Percentiles rank a stretch among this genome's conserved stretches.
These are phyloP conservation scores for Malassezia globosa DNA, from an alignment of 1,284 basidiomycete species.

Conservation along the genomic window DNA sequence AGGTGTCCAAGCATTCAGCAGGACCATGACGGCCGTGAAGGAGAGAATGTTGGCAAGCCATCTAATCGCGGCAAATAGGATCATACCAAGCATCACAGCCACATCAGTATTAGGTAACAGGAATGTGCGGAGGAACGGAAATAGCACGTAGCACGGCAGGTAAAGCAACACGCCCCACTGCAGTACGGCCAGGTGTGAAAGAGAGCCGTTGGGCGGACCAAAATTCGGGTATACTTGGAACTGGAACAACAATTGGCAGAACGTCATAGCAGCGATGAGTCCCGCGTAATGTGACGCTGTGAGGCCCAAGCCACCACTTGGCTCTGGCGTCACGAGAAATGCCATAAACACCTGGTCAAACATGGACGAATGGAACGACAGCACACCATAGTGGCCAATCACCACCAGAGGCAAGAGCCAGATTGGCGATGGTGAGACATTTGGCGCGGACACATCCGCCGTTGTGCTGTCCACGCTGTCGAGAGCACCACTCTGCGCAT, in stretches of 20 bases:
- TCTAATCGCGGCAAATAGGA: constrained; percentile 45
- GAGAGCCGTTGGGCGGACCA: constrained; percentile 27
- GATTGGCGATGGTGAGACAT: constrained; percentile 17
- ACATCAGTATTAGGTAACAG: constrained; percentile 44
- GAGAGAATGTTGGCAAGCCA: constrained; percentile 48
- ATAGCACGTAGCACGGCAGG: constrained; percentile 32
- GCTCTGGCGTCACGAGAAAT: constrained; percentile 43
- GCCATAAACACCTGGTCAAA: constrained; percentile 48
- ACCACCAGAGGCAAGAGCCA: constrained; percentile 39
- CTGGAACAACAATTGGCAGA: constrained; percentile 37
- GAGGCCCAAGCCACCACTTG: constrained; percentile 41
- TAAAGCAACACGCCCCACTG: constrained; percentile 29
- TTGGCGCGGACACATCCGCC: background rate
- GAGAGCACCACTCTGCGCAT: no score
- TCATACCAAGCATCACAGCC: constrained; percentile 50
- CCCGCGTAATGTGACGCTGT: constrained; percentile 46
- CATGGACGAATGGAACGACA: constrained; percentile 44
- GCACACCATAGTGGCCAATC: constrained; percentile 42
- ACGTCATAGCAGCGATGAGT: constrained; percentile 43
- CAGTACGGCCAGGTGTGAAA: constrained; percentile 44
- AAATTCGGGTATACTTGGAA: constrained; percentile 60
- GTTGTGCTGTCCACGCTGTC: background rate
- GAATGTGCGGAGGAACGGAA: constrained; percentile 50
- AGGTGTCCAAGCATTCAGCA: constrained; percentile 49
- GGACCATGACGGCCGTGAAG: constrained; percentile 42